Base-by-base conservation (phyloP, 768 basidiomycete species). In the Phaeotremella skinneri region DNA sequence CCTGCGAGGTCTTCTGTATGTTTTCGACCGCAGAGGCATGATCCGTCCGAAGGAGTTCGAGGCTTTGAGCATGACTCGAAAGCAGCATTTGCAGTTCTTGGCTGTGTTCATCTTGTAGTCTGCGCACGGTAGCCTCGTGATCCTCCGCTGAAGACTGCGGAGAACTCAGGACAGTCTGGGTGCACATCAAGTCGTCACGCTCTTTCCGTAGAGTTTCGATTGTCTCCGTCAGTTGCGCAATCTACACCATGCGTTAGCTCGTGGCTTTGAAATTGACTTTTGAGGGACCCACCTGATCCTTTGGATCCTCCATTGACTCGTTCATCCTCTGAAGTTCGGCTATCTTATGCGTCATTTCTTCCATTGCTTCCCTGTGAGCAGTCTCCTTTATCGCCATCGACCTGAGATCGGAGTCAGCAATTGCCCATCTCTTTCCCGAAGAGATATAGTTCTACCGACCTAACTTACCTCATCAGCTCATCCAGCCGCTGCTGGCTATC, bases 371-470 rank as follows among this genome's bases (percentile, higher is more conserved):
- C 32, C 85, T 84, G 73, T 98, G 94, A 31, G 85, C 81, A 3
- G 90, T 87, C 76, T 99, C 96, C 75, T 98, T 98, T 79, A 90
- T 87, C 2, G 93, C 93, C 94, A 98, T 97, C 2, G 94, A 90
- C 63, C 91, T 96, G 13, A 67, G 57, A 60, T 26, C 45, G 47
- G 29, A 50, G 41, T 59, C 66, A 49, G 55, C 30, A 45, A 52
- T 49, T 27, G 41, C 30, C 51, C 9, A n/a, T 23, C 43, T 45
- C 43, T 21, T 7, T 17, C 34, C 17, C 17, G 34, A 7, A 7
- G 34, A 37, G 34, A 7, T 37, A 37, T 37, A 55, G 52, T 2
- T 31, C 23, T 7, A 2, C 31, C 45, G 42, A 56, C 64, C 55
- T 43, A 13, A 79, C 89, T 68, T 70, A 93, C 89, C 87, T 80